Conservation (phyloP, 2,329 filamentous ascomycete species). For the Cyanodermella asteris region DNA sequence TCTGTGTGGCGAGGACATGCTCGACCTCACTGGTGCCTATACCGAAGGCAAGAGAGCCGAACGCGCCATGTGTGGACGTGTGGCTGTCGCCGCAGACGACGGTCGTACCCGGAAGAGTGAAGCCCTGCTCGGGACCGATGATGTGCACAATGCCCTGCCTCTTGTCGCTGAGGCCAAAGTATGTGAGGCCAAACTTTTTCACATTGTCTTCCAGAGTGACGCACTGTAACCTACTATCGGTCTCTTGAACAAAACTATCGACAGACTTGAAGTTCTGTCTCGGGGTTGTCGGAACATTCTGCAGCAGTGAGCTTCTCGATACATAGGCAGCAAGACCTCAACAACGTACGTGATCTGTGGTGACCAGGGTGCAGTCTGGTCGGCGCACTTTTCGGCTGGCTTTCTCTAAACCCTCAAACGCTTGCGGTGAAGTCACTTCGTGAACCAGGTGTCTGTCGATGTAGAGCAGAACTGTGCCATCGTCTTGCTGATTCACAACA, state of each 20-base stretch:
- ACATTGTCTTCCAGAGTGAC: slow-evolving; percentile 94
- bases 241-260: slow-evolving; percentile 80
- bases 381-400: slow-evolving; percentile 70
- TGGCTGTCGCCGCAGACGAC: slow-evolving; percentile 96
- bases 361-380: slow-evolving; percentile 57
- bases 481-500: slow-evolving; percentile 83
- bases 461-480: slow-evolving; percentile 81
- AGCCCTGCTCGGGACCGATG: slow-evolving; percentile 94
- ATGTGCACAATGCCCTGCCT: slow-evolving; percentile 96
- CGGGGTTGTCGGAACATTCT: slow-evolving; percentile 87
- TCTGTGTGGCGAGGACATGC: slow-evolving; percentile 92
- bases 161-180: slow-evolving; percentile 91
- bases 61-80: slow-evolving; percentile 93
- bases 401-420: slow-evolving; percentile 86
- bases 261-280: slow-evolving; percentile 88
- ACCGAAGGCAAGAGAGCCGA: slow-evolving; percentile 82
- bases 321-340: slow-evolving; percentile 6
- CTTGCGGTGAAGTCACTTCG: slow-evolving; percentile 95
- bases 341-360: not conserved
- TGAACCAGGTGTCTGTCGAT: slow-evolving; percentile 93
- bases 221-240: slow-evolving; percentile 82
- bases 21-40: slow-evolving; percentile 98
- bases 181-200: slow-evolving; percentile 86
- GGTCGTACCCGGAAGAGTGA: slow-evolving; percentile 90
- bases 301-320: too few species aligned